Conservation (phyloP, 2,329 filamentous ascomycete genomes). For the Cryoendolithus antarcticus region DNA sequence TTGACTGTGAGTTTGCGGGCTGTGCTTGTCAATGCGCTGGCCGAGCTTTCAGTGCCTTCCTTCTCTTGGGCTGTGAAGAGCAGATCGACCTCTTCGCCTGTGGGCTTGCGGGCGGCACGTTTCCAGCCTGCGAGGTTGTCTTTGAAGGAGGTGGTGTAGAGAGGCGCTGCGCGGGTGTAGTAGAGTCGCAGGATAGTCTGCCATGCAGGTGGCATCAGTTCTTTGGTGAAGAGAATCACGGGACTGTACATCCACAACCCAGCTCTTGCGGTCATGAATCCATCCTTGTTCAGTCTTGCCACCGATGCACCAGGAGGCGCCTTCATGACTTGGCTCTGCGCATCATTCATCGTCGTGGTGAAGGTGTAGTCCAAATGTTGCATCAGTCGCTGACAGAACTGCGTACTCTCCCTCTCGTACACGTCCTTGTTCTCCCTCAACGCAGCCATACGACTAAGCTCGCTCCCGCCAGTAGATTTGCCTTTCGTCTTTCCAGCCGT, state of each 20-base stretch:
- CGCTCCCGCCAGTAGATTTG: constrained; percentile 57
- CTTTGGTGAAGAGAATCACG: constrained; percentile 74
- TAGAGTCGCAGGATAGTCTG: constrained; percentile 67
- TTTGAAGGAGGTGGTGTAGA: constrained; percentile 74
- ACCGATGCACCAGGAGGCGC: constrained; percentile 24
- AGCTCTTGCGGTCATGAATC: constrained; percentile 60
- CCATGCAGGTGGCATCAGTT: constrained; percentile 75
- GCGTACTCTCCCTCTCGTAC: constrained; percentile 62
- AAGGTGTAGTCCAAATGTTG: constrained; percentile 76
- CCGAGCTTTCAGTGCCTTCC: constrained; percentile 42
- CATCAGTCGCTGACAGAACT: constrained; percentile 67
- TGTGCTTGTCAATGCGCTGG: constrained; percentile 56
- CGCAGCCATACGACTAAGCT: constrained; percentile 73
- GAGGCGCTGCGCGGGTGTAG: constrained; percentile 58
- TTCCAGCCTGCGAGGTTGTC: constrained; percentile 67
- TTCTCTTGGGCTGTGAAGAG: constrained; percentile 88
- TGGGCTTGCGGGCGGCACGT: constrained; percentile 18
- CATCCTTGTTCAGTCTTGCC: constrained; percentile 48
- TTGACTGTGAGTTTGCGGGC: constrained; percentile 89
- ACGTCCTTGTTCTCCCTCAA: constrained; percentile 89
- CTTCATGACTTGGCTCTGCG: constrained; percentile 27
- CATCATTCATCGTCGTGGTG: constrained; percentile 52
- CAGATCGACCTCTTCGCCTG: constrained; percentile 33
- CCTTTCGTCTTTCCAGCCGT: constrained; percentile 23
- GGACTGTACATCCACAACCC: constrained; percentile 80